These are phyloP conservation scores for Pseudogymnoascus sp. DNA, from an alignment of 2,329 filamentous ascomycete species.

Conservation along the genomic window DNA sequence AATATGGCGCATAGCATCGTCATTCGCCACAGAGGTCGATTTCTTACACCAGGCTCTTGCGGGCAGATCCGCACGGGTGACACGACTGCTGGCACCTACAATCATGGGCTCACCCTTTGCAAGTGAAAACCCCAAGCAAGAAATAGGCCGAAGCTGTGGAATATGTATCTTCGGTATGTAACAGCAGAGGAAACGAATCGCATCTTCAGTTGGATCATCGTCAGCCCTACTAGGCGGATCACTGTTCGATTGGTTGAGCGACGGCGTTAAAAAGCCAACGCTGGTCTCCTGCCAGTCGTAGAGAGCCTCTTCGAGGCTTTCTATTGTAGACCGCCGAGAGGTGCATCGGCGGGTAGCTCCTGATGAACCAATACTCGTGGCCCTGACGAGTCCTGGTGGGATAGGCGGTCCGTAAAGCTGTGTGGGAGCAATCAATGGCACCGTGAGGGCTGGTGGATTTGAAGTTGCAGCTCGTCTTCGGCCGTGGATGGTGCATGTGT, in stretches of 20 bases:
- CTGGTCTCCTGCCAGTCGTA: not conserved
- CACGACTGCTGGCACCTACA: not conserved
- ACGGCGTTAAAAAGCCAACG: not conserved
- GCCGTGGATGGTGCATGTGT: not conserved
- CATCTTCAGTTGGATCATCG: not conserved
- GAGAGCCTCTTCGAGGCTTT: not conserved
- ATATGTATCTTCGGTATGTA: not conserved
- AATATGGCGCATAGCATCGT: not conserved
- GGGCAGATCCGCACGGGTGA: not conserved
- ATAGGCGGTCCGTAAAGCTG: not conserved
- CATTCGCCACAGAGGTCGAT: not conserved
- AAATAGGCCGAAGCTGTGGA: not conserved
- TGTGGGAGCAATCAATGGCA: not conserved
- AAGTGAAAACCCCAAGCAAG: not conserved
- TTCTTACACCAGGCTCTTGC: not conserved
- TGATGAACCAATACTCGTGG: not conserved
- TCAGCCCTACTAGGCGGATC: not conserved
- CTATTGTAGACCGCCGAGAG: not conserved
- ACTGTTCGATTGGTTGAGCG: not conserved
- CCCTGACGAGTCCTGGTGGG: not conserved
- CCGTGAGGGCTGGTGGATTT: not conserved
- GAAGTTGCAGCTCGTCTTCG: not conserved
- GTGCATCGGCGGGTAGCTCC: not conserved
- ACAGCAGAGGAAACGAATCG: not conserved
- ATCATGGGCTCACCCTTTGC: not conserved